These are phyloP conservation scores for Pseudohyphozyma bogoriensis DNA, from an alignment of 768 basidiomycete genomes.

Conservation along the genomic window DNA sequence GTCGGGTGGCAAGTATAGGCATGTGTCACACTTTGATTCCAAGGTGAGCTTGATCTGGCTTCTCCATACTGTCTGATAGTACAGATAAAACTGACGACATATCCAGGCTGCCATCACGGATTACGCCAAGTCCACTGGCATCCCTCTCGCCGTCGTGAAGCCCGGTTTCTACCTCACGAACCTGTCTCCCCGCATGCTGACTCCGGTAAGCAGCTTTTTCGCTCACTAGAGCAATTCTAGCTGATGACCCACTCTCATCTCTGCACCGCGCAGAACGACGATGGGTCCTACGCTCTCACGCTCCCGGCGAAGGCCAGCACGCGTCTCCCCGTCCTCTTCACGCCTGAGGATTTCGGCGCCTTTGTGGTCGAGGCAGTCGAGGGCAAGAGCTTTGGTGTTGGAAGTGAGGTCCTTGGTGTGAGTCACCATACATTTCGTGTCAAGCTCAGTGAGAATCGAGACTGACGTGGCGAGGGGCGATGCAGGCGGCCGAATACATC, in stretches of 20 bases:
- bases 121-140: neutral
- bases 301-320: neutral
- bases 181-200: neutral
- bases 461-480: too few species aligned
- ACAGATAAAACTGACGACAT: too few species aligned
- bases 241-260: too few species aligned
- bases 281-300: neutral
- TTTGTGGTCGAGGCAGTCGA: neutral
- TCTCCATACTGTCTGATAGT: too few species aligned
- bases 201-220: too few species aligned
- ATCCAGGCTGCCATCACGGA: neutral
- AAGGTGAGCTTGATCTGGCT: neutral
- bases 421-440: too few species aligned
- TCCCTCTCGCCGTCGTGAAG: neutral
- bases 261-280: neutral
- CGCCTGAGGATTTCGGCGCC: neutral
- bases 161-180: neutral
- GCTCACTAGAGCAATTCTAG: too few species aligned
- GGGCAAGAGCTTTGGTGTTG: neutral
- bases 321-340: neutral
- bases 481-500: neutral
- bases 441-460: too few species aligned
- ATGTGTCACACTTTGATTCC: constrained; percentile 12
- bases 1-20: constrained; percentile 8
- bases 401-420: neutral